Conservation (phyloP, 2,329 filamentous ascomycete species). For the Leptographium lundbergii region DNA sequence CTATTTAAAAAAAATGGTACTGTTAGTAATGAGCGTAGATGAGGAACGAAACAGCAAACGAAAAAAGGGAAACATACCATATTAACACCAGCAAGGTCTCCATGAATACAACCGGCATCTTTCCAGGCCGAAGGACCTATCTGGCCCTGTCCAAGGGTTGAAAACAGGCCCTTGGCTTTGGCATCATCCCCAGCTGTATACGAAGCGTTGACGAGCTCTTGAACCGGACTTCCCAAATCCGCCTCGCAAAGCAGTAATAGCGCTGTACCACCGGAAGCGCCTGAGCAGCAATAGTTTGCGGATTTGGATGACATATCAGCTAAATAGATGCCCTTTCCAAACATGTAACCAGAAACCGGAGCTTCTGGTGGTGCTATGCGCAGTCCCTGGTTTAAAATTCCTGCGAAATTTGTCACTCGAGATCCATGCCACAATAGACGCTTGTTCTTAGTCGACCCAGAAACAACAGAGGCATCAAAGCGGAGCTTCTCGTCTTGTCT, state of each 20-base stretch:
- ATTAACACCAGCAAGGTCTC: constrained; percentile 50
- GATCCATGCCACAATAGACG: constrained; percentile 83
- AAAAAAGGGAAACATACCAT: constrained; percentile 43
- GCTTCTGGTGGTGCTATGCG: constrained; percentile 83
- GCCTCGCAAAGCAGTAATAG: constrained; percentile 76
- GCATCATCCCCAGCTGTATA: constrained; percentile 54
- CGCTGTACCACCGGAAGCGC: constrained; percentile 53
- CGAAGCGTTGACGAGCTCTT: constrained; percentile 43
- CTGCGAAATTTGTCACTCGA: constrained; percentile 70
- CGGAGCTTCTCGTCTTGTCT: constrained; percentile 59
- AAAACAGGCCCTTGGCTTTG: constrained; percentile 43
- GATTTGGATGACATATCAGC: constrained; percentile 78
- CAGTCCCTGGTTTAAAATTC: constrained; percentile 76
- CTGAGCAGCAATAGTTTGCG: constrained; percentile 58
- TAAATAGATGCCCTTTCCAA: constrained; percentile 80
- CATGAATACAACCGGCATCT: constrained; percentile 56
- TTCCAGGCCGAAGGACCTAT: constrained; percentile 60
- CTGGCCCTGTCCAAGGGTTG: constrained; percentile 58
- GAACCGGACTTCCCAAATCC: constrained; percentile 64
- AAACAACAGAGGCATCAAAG: constrained; percentile 43
- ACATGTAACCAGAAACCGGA: constrained; percentile 72
- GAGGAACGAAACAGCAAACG: background rate
- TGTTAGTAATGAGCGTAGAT: constrained; percentile 1
- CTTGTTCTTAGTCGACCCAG: constrained; percentile 31
- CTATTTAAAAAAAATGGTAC: background rate